Conservation (phyloP, 768 basidiomycete genomes). For the Tremella mesenterica region DNA sequence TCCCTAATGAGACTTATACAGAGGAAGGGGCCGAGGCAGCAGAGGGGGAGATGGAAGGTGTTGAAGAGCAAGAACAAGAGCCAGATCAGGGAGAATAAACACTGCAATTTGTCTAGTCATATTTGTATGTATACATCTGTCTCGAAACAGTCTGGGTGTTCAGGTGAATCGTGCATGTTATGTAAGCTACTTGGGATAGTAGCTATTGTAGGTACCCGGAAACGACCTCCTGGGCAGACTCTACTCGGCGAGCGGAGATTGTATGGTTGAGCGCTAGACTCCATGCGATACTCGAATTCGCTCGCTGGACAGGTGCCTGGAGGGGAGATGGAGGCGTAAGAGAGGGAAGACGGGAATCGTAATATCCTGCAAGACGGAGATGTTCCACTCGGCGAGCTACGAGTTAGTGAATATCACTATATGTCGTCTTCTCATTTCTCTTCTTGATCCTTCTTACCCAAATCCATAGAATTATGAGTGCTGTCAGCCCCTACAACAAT, state of each 20-base stretch:
- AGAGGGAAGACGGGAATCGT: constrained; percentile 10
- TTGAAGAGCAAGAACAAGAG: constrained; percentile 1
- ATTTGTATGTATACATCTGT: no score
- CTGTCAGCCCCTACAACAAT: no score
- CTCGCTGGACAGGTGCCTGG: background rate
- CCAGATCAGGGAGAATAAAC: constrained; percentile 2
- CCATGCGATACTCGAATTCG: constrained; percentile 4
- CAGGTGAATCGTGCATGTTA: no score
- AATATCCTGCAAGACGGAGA: constrained; percentile 17
- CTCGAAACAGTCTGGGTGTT: no score
- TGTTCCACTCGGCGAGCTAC: constrained; percentile 14
- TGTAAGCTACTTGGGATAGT: no score
- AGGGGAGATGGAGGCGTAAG: constrained; percentile 3
- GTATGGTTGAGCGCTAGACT: constrained; percentile 5
- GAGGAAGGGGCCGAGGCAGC: constrained; percentile 10
- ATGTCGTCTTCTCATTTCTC: no score
- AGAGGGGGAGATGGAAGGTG: background rate
- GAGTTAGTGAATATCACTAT: background rate
- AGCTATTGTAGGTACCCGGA: constrained; percentile 3
- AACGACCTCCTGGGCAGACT: constrained; percentile 7
- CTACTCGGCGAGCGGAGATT: constrained; percentile 1
- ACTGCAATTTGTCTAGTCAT: no score
- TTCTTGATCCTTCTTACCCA: no score
- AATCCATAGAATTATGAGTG: no score
- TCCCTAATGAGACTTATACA: constrained; percentile 36